Conservation (phyloP, 257 asterid species). For the Nyctanthes arbortristis region DNA sequence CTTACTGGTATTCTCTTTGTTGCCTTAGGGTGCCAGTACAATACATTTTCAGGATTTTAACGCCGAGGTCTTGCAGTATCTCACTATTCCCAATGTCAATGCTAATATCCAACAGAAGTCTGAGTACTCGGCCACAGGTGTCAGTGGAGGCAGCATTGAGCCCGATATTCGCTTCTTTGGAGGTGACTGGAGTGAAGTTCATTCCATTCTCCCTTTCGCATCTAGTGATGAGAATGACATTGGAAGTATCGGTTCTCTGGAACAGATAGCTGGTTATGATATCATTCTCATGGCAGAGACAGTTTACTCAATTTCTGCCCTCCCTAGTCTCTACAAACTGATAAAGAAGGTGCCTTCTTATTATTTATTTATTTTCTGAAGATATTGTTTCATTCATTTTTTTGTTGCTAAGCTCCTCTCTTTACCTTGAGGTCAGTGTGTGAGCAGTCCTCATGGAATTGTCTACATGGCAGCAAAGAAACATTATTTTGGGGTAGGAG, state of each 20-base stretch:
- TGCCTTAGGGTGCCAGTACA: conserved; percentile 60
- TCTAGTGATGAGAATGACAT: conserved; percentile 25
- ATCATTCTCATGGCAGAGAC: conserved; percentile 97
- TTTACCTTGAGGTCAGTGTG: conserved; percentile 47
- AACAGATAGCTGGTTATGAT: conserved; percentile 63
- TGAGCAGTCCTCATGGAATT: conserved; percentile 56
- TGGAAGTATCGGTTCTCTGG: no score
- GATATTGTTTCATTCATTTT: neutral
- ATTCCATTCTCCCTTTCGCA: conserved; percentile 49
- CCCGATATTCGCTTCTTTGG: conserved; percentile 76
- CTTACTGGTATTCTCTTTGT: conserved; percentile 8
- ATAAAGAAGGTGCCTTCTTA: conserved; percentile 61
- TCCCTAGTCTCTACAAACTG: conserved; percentile 65
- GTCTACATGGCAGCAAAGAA: conserved; percentile 98
- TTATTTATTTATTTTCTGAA: conserved; percentile 5
- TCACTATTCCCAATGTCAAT: conserved; percentile 84
- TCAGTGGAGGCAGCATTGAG: conserved; percentile 17
- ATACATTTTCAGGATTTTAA: conserved; percentile 98
- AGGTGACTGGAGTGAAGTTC: conserved; percentile 91
- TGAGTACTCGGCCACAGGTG: conserved; percentile 18
- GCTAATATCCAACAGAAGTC: conserved; percentile 54
- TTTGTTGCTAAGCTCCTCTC: conserved; percentile 16
- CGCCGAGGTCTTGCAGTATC: conserved; percentile 79
- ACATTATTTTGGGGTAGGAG: conserved; percentile 95
- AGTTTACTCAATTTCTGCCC: conserved; percentile 76